Evolutionary conservation across 495 filamentous ascomycete genomes (phyloP), one percentile per base, ranked within the genome.

Genomic region (Aspergillus ostianus): DNA sequence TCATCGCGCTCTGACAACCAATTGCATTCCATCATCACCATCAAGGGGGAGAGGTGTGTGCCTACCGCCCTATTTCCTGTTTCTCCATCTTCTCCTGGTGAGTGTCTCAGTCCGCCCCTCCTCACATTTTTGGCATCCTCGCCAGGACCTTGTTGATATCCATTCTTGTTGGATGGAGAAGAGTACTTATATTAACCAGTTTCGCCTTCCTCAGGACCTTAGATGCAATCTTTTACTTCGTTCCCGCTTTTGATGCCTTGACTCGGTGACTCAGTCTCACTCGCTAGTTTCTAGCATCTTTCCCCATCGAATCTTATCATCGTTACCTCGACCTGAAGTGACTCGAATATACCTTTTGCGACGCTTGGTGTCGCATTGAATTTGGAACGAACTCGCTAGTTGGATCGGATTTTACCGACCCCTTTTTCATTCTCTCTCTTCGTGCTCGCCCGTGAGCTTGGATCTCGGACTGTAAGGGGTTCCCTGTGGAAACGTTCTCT

Each of bases 401-500:
- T 41, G 36, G 36, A 41, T 41, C 13, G 36, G 36, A 41, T 41
- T 13, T 41, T 5, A 41, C 36, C 36, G 36, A 41, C 2, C 36
- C 12, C 2, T 41, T 41, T 41, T 41, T 15, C 15, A 2, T 17
- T 41, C 1, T 41, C 36, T 41, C 13, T 13, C 10, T 17, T 21
- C 20, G 23, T 32, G 18, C 20, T 45, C 18, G 30, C 13, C 36
- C 48, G 47, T n/a, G 29, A 46, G 9, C 45, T 30, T n/a, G 46
- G 49, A 44, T 30, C 53, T 61, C 62, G 55, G 60, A 65, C 56
- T 58, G 65, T 67, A 64, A 67, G 65, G 60, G 47, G 51, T 59
- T 53, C 62, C 59, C 59, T 60, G 44, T 61, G 54, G 55, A 57
- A 17, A 57, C 55, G 13, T 41, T 12, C 30, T 19, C 30, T 56